Conservation (phyloP, 2,329 filamentous ascomycete genomes). For the Sclerotinia glacialis region DNA sequence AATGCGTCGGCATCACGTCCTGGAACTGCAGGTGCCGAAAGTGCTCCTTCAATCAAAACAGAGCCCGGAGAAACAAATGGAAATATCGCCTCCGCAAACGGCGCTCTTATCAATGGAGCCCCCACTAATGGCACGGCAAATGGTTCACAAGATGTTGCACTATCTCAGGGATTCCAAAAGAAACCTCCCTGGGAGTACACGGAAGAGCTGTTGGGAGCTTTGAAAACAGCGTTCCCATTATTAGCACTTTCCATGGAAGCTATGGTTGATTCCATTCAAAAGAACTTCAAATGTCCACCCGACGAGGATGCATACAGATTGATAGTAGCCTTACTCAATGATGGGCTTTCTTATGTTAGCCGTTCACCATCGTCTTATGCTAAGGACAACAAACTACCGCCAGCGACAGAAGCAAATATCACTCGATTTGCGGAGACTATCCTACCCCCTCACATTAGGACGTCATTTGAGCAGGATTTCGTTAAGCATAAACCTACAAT, state of each 20-base stretch:
- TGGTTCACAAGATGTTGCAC: constrained; percentile 32
- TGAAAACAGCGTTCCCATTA: constrained; percentile 96
- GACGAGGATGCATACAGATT: constrained; percentile 97
- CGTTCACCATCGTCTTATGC: constrained; percentile 83
- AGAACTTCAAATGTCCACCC: constrained; percentile 97
- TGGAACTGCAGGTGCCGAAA: constrained; percentile 46
- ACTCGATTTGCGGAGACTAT: constrained; percentile 96
- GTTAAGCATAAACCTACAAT: constrained; percentile 93
- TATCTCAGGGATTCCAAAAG: constrained; percentile 38
- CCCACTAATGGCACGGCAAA: constrained; percentile 47
- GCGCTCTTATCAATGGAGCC: constrained; percentile 22
- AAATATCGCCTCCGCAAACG: constrained; percentile 11
- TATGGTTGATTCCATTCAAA: constrained; percentile 98
- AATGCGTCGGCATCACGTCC: constrained; percentile 41
- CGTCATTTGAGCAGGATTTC: constrained; percentile 97
- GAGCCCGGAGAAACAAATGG: constrained; percentile 36
- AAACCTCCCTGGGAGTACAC: constrained; percentile 95
- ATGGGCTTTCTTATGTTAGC: constrained; percentile 88
- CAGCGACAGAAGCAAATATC: constrained; percentile 92
- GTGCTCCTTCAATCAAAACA: constrained; percentile 34
- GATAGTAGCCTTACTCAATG: constrained; percentile 95
- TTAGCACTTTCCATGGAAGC: constrained; percentile 98
- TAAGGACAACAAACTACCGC: constrained; percentile 84
- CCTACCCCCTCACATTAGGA: constrained; percentile 88
- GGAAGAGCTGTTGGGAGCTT: constrained; percentile 89